These are phyloP conservation scores for Suillus decipiens DNA, from an alignment of 768 basidiomycete genomes.

Conservation along the genomic window DNA sequence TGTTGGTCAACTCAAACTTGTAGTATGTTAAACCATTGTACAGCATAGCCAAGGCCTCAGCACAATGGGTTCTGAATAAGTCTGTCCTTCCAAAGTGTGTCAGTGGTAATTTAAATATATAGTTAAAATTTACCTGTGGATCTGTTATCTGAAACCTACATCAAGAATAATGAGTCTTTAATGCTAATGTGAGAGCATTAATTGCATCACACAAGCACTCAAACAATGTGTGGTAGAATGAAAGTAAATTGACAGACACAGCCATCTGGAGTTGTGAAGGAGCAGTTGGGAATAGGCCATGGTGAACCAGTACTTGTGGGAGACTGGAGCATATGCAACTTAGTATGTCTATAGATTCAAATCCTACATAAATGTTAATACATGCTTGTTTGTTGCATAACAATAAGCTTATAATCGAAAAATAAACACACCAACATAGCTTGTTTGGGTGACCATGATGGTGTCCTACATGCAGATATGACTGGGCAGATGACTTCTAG, in stretches of 20 bases:
- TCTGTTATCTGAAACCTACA: slow-evolving; percentile 18
- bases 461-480: not conserved
- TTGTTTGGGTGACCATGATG: not conserved
- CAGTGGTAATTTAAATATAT: slow-evolving; percentile 15
- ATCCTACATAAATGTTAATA: slow-evolving; percentile 15
- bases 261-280: slow-evolving; percentile 22
- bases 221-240: slow-evolving; percentile 37
- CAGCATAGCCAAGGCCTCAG: slow-evolving; percentile 22
- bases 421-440: not conserved
- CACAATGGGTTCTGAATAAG: slow-evolving; percentile 34
- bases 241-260: too few species aligned
- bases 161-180: slow-evolving; percentile 7
- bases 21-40: slow-evolving; percentile 34
- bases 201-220: slow-evolving; percentile 35
- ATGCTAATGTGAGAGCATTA: slow-evolving; percentile 11
- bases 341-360: slow-evolving; percentile 12
- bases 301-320: slow-evolving; percentile 26
- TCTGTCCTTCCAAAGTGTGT: slow-evolving; percentile 20
- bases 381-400: not conserved
- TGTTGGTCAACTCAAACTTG: slow-evolving; percentile 17
- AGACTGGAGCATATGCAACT: slow-evolving; percentile 28
- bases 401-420: slow-evolving; percentile 2
- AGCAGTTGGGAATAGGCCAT: slow-evolving; percentile 37
- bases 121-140: slow-evolving; percentile 3
- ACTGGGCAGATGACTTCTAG: not conserved